Base-by-base conservation (phyloP, 441 rosid species). In the Gossypium gossypioides region DNA sequence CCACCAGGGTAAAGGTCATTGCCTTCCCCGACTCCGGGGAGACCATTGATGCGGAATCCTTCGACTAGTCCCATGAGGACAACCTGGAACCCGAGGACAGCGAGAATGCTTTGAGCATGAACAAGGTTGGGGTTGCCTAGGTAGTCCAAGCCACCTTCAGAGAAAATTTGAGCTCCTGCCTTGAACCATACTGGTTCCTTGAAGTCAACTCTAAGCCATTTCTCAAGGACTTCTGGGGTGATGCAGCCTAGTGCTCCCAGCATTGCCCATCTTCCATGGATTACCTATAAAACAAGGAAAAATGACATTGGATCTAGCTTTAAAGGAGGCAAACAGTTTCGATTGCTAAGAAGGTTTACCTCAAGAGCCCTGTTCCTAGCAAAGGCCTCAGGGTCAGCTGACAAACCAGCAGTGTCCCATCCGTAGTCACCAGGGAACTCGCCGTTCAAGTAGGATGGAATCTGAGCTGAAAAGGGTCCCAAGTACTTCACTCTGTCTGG, bases 261-360 rank as follows among this genome's bases (percentile, higher is more conserved):
- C 96, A 94, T 94, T 13, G 96, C 97, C 98, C 97, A 91, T 67
- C 98, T 76, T 25, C 98, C 92, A 78, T 93, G 98, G 66, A 93
- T 93, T 66, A 91, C 95, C 96, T 89, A 64, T 21, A 61, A 18
- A 54, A 19, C 58, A 54, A 54, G 22, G 55, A 15, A 51, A 51
- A 22, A 18, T 54, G 34, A 8, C 7, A 58, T 58, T 58, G 1
- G 37, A 24, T 4, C 25, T n/a, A 60, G 44, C 22, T 27, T 60
- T 27, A n/a, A 60, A 60, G 19, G 21, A 59, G 7, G 18, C 42
- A 60, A 60, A 29, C 44, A 59, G 67, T 7, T 61, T 16, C 66
- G 27, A 27, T 37, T 13, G 32, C 25, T 27, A 61, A 16, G 37
- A 65, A 15, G 42, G 42, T 48, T 77, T 54, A 88, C 96, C 92